These are phyloP conservation scores for Exophiala xenobiotica DNA, from an alignment of 2,329 filamentous ascomycete species.

Conservation along the genomic window DNA sequence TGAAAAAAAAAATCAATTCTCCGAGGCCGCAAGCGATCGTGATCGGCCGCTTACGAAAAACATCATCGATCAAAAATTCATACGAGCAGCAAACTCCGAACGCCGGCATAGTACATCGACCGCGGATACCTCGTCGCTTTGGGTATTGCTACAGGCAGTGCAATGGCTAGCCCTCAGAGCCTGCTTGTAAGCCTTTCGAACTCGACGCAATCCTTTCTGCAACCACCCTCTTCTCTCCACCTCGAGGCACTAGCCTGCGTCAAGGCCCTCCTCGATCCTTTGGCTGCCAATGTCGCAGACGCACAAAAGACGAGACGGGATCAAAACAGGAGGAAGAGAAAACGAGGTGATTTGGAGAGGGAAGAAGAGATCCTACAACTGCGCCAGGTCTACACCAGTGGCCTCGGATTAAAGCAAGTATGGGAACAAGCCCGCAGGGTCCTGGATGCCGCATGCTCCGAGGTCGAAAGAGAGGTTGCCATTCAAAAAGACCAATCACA, in stretches of 20 bases:
- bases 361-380: constrained; percentile 65
- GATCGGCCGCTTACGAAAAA: not conserved
- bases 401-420: constrained; percentile 83
- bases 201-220: constrained; percentile 73
- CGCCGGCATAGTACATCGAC: not conserved
- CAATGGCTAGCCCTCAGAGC: constrained; percentile 1
- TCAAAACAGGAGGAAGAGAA: constrained; percentile 55
- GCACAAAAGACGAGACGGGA: constrained; percentile 69
- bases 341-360: constrained; percentile 37
- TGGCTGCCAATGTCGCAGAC: constrained; percentile 71
- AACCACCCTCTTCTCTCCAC: constrained; percentile 66
- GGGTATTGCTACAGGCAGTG: not conserved
- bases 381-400: constrained; percentile 79
- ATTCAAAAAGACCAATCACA: constrained; percentile 35
- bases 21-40: not conserved
- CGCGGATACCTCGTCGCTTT: no score
- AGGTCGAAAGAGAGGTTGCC: constrained; percentile 30
- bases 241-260: constrained; percentile 69
- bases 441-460: constrained; percentile 48
- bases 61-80: not conserved
- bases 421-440: constrained; percentile 92
- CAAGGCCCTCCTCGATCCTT: constrained; percentile 76
- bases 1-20: not conserved
- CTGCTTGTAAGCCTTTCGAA: constrained; percentile 59
- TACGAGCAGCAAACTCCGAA: not conserved